phyloP scores from a whole-genome alignment of 129 eudicot genomes.

The Ambrosia trifida region DNA sequence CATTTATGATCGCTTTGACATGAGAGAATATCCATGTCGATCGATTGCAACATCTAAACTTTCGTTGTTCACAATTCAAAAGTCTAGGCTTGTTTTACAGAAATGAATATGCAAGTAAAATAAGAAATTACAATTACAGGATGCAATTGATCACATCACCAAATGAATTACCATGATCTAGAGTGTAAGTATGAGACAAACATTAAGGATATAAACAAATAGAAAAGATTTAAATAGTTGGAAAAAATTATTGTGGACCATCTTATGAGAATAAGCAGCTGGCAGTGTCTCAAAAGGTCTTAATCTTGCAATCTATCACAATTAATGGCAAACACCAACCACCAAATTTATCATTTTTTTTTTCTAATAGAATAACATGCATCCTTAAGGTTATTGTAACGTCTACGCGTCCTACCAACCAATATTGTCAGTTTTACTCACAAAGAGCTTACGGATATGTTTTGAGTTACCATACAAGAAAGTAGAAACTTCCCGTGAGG shows the following conservation, averaged over 20 bases:
- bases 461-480: too few species aligned
- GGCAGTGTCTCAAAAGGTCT: conserved; percentile 39
- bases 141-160: too few species aligned
- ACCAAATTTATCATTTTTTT: conserved; percentile 21
- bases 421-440: not conserved
- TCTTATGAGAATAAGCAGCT: conserved; percentile 42
- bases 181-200: conserved; percentile 5
- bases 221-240: not conserved
- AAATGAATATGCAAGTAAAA: conserved; percentile 11
- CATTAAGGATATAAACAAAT: conserved; percentile 2
- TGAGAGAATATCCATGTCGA: conserved; percentile 20
- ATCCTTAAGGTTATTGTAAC: not conserved
- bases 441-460: too few species aligned
- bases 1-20: conserved; percentile 21
- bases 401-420: not conserved
- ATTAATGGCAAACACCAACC: conserved; percentile 33
- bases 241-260: conserved; percentile 29
- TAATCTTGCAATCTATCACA: conserved; percentile 35
- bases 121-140: conserved; percentile 1
- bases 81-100: not conserved
- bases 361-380: not conserved
- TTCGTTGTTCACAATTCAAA: too few species aligned
- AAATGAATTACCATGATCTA: conserved; percentile 22
- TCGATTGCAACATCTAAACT: conserved; percentile 18
- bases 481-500: not conserved